These are phyloP conservation scores for Marasmius fiardii DNA, from an alignment of 1,284 basidiomycete genomes.

Conservation along the genomic window DNA sequence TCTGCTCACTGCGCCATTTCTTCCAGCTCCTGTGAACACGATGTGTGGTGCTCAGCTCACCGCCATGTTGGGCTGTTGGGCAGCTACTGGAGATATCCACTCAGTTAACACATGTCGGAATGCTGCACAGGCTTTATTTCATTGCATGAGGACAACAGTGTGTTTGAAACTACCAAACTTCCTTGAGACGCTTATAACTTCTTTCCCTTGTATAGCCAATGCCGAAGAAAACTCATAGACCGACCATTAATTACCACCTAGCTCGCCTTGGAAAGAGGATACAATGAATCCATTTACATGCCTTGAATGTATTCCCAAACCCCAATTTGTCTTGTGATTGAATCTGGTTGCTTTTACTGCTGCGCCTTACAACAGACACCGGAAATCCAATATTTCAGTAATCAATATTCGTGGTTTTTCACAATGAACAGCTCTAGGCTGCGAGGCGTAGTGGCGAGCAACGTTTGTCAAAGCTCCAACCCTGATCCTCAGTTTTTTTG, in stretches of 20 bases:
- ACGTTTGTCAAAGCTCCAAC: too few species aligned
- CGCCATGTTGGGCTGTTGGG: slow-evolving; percentile 94
- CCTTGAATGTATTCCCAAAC: neutral
- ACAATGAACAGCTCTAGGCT: too few species aligned
- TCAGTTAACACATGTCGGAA: slow-evolving; percentile 62
- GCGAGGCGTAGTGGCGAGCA: too few species aligned
- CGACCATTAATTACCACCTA: slow-evolving; percentile 85
- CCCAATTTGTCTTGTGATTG: too few species aligned
- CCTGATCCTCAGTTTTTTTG: too few species aligned
- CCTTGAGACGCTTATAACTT: slow-evolving; percentile 5
- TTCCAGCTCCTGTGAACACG: slow-evolving; percentile 46
- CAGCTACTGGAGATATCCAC: slow-evolving; percentile 70
- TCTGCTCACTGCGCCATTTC: slow-evolving; percentile 4
- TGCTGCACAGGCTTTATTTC: slow-evolving; percentile 65
- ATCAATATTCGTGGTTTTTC: too few species aligned
- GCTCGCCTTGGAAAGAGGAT: slow-evolving; percentile 71
- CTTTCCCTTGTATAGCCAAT: slow-evolving; percentile 45
- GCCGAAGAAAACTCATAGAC: slow-evolving; percentile 57
- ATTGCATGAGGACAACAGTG: slow-evolving; percentile 87
- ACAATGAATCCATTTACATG: slow-evolving; percentile 40
- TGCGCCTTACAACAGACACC: too few species aligned
- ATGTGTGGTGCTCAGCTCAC: slow-evolving; percentile 78
- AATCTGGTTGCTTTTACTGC: too few species aligned
- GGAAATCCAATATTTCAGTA: too few species aligned
- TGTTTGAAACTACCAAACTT: slow-evolving; percentile 28